These are phyloP conservation scores for Chlorophyllum brunneum DNA, from an alignment of 768 basidiomycete species.

Conservation along the genomic window DNA sequence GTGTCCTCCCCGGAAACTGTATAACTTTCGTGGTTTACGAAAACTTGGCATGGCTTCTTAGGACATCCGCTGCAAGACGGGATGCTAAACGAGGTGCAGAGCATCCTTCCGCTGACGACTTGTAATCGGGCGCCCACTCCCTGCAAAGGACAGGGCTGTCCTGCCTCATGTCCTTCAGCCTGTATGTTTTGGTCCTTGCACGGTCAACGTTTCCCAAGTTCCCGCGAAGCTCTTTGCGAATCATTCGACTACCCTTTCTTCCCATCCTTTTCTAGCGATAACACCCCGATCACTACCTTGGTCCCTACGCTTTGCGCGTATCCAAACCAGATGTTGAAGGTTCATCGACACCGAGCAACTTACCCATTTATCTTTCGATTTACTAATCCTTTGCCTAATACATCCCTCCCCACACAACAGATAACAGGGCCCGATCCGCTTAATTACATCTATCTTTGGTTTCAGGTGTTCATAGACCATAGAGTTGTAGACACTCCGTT, in stretches of 20 bases:
- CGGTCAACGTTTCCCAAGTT: not conserved
- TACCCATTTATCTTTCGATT: too few relatives aligned
- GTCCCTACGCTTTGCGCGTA: too few relatives aligned
- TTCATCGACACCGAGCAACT: too few relatives aligned
- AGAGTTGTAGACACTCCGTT: too few relatives aligned
- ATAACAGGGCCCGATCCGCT: too few relatives aligned
- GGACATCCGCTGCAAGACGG: constrained; percentile 57
- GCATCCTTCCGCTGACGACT: not conserved
- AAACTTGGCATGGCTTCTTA: constrained; percentile 80
- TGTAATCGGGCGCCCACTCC: not conserved
- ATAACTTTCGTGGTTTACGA: constrained; percentile 98
- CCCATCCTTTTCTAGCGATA: not conserved
- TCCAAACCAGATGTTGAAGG: too few relatives aligned
- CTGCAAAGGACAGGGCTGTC: too few relatives aligned
- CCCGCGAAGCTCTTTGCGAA: not conserved
- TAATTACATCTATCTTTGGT: too few relatives aligned
- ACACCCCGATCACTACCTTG: too few relatives aligned
- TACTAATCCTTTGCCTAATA: too few relatives aligned
- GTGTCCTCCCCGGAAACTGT: constrained; percentile 95
- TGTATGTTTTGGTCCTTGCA: not conserved
- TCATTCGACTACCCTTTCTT: not conserved
- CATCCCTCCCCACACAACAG: too few relatives aligned
- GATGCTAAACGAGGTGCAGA: constrained; percentile 24
- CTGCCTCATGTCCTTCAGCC: not conserved
- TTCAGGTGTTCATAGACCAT: too few relatives aligned